These are phyloP conservation scores for Leccinum incarnatum DNA, from an alignment of 768 basidiomycete genomes.

Conservation along the genomic window DNA sequence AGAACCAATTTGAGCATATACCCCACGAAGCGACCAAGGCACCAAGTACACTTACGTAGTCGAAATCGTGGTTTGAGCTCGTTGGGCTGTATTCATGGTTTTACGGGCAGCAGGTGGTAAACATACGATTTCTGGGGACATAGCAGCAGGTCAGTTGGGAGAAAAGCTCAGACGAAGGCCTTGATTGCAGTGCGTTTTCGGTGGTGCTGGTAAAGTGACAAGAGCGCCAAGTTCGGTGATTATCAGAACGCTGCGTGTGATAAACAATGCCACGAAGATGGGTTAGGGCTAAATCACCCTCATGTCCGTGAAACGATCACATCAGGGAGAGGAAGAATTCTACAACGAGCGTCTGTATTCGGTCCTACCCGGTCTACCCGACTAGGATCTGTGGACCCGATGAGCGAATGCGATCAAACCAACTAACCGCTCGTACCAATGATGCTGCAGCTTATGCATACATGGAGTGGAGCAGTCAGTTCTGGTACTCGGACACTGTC, in stretches of 20 bases:
- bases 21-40: not conserved
- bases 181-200: not conserved
- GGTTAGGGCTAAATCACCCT: not conserved
- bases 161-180: not conserved
- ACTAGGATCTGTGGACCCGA: not conserved
- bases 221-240: not conserved
- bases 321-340: constrained; percentile 4
- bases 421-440: no score
- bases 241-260: not conserved
- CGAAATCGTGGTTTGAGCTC: not conserved
- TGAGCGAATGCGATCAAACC: not conserved
- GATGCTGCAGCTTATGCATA: no score
- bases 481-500: not conserved
- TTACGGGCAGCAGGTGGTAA: not conserved
- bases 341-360: constrained; percentile 5
- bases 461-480: not conserved
- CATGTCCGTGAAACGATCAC: constrained; percentile 1
- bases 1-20: not conserved
- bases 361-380: not conserved
- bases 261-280: not conserved
- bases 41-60: not conserved
- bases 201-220: not conserved
- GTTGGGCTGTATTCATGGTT: not conserved
- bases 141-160: not conserved
- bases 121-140: not conserved